Base-by-base conservation (phyloP, 352 stramenopile species). In the Phytophthora pluvialis region DNA sequence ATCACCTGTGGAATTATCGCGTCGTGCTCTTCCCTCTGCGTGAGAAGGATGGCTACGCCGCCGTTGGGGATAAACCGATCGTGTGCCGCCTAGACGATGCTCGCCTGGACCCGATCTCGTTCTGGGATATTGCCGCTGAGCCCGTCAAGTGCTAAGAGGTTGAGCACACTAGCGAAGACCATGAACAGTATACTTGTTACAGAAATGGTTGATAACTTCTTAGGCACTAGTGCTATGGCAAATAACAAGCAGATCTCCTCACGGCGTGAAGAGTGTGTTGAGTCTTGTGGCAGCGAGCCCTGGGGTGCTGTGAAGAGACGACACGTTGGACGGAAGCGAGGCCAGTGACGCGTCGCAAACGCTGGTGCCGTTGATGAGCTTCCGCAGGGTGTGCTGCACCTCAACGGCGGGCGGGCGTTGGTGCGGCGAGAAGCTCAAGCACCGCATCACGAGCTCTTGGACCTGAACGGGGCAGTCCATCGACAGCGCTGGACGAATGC, bases 391-490 rank as follows among this genome's bases (percentile, higher is more conserved):
- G 12, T 75, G 64, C 49, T 80, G 75, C 26, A 86, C 70, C 51
- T 80, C 75, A 16, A 73, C 57, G 33, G 49, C 62, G 36, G 46
- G 58, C 4, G 77, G 77, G 9, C 79, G 75, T 44, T 83, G 72
- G 10, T 62, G 33, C 4, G 75, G 64, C 3, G 78, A 77, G 42
- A 83, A 88, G 42, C 71, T 80, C 11, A 88, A 56, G 32, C 79
- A 88, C 11, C 67, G 52, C 52, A 68, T 62, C 11, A 82, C 75
- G 7, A 88, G 70, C 33, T 78, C 70, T 25, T 80, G 77, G 28
- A 88, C 77, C n/a, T 65, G 55, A 10, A 60, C 48, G 4, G 79
- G 79, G 33, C 79, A 88, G 31, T 86, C 69, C 38, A 73, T 70
- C 7, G 65, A 69, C 9, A 88, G n/a, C 3, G 61, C 39, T 35